phyloP scores from a whole-genome alignment of 1,284 basidiomycete genomes.

The Boletus mariae region DNA sequence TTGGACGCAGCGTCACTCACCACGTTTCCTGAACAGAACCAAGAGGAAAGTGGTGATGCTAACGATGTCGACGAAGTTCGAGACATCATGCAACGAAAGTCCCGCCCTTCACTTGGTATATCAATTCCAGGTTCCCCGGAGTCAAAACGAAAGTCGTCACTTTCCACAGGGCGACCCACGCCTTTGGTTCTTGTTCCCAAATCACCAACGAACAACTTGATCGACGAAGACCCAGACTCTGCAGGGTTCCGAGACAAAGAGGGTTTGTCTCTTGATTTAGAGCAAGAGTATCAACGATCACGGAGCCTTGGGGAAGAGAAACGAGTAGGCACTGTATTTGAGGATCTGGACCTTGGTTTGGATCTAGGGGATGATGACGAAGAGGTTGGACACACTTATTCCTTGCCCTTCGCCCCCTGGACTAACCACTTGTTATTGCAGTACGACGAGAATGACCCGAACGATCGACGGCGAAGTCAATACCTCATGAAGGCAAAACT shows the following conservation, averaged over 20 bases:
- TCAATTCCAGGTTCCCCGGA: slow-evolving; percentile 30
- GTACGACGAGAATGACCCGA: slow-evolving; percentile 65
- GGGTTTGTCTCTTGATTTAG: slow-evolving; percentile 28
- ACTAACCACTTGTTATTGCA: slow-evolving; percentile 28
- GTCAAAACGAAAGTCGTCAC: slow-evolving; percentile 27
- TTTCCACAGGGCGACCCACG: slow-evolving; percentile 40
- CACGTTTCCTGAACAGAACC: slow-evolving; percentile 35
- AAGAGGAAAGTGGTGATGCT: slow-evolving; percentile 26
- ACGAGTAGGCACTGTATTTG: slow-evolving; percentile 64
- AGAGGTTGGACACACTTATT: slow-evolving; percentile 16
- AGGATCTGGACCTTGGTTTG: slow-evolving; percentile 66
- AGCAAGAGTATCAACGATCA: slow-evolving; percentile 34
- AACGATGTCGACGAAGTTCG: slow-evolving; percentile 46
- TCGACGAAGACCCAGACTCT: slow-evolving; percentile 12
- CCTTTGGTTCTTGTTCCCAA: slow-evolving; percentile 46
- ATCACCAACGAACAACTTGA: slow-evolving; percentile 19
- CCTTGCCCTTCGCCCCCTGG: not conserved
- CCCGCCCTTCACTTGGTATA: slow-evolving; percentile 32
- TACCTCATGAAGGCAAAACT: slow-evolving; percentile 64
- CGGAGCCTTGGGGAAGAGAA: slow-evolving; percentile 54
- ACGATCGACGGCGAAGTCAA: slow-evolving; percentile 69
- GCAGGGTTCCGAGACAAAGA: slow-evolving; percentile 22
- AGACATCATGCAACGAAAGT: slow-evolving; percentile 43
- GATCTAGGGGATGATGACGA: slow-evolving; percentile 42
- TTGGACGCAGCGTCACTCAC: slow-evolving; percentile 49